These are phyloP conservation scores for Platismatia glauca DNA, from an alignment of 495 filamentous ascomycete genomes.

Conservation along the genomic window DNA sequence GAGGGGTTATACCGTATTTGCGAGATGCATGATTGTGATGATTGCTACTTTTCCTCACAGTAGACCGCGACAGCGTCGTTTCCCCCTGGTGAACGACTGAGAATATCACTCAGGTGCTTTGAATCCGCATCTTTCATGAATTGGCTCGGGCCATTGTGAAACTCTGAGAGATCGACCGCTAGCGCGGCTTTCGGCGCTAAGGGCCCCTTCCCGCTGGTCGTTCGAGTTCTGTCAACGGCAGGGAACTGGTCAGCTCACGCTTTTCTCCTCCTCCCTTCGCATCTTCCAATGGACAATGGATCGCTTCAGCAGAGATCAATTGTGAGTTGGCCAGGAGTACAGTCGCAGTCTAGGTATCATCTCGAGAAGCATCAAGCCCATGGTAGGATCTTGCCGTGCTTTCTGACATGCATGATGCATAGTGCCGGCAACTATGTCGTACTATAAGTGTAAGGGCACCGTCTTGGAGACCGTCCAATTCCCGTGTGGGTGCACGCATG, in stretches of 20 bases:
- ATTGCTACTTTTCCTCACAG: neutral
- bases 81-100: neutral
- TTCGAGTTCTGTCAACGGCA: neutral
- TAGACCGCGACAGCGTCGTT: neutral
- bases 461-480: neutral
- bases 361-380: too few species aligned
- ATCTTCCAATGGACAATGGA: neutral
- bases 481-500: neutral
- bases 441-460: neutral
- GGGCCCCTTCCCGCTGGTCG: neutral
- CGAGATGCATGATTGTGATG: neutral
- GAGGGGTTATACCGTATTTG: neutral
- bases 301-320: neutral
- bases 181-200: slow-evolving; percentile 1
- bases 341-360: too few species aligned
- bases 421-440: neutral
- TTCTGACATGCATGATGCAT: too few species aligned
- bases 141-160: neutral
- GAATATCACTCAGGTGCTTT: neutral
- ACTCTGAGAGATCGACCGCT: neutral
- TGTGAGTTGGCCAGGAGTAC: too few species aligned
- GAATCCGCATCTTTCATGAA: neutral
- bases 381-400: too few species aligned
- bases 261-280: neutral
- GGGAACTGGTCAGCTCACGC: too few species aligned